Evolutionary conservation across 2,329 filamentous ascomycete species (phyloP).

Genomic region (Colletotrichum coccodes): DNA sequence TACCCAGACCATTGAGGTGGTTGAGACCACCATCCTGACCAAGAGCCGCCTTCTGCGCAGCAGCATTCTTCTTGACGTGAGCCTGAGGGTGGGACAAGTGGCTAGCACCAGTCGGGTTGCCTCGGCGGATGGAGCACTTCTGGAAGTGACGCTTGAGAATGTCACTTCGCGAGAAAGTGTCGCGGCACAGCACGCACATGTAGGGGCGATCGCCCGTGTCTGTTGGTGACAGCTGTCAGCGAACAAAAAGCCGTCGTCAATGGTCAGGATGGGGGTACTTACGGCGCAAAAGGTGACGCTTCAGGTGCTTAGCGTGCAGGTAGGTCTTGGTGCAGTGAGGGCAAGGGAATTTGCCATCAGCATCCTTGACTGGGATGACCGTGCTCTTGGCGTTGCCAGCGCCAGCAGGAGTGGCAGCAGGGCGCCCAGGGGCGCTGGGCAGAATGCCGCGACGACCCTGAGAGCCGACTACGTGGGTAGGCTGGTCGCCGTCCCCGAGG

Average conservation of each 20-base stretch:
- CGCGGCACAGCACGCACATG: constrained; percentile 97
- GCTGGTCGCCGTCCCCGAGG: constrained; percentile 69
- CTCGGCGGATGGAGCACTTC: constrained; percentile 96
- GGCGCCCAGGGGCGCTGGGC: constrained; percentile 88
- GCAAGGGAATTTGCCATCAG: constrained; percentile 97
- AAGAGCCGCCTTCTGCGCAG: constrained; percentile 66
- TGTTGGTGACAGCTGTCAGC: constrained; percentile 48
- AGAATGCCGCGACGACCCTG: constrained; percentile 92
- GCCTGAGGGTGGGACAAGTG: constrained; percentile 94
- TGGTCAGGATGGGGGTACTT: constrained; percentile 62
- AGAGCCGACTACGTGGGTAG: constrained; percentile 93
- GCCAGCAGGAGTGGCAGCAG: constrained; percentile 78
- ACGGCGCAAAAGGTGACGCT: constrained; percentile 96
- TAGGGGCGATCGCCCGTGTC: constrained; percentile 98
- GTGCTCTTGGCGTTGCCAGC: constrained; percentile 79
- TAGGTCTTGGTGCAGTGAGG: constrained; percentile 99
- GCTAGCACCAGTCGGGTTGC: constrained; percentile 93
- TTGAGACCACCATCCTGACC: constrained; percentile 64
- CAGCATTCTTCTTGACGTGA: constrained; percentile 82
- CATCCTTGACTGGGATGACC: constrained; percentile 91
- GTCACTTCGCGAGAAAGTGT: constrained; percentile 97
- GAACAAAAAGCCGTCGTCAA: constrained; percentile 22
- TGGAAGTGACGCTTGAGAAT: constrained; percentile 99
- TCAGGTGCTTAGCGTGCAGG: constrained; percentile 95
- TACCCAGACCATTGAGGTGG: constrained; percentile 70